phyloP scores from a whole-genome alignment of 2,329 filamentous ascomycete genomes.

The Penicillium sp. region DNA sequence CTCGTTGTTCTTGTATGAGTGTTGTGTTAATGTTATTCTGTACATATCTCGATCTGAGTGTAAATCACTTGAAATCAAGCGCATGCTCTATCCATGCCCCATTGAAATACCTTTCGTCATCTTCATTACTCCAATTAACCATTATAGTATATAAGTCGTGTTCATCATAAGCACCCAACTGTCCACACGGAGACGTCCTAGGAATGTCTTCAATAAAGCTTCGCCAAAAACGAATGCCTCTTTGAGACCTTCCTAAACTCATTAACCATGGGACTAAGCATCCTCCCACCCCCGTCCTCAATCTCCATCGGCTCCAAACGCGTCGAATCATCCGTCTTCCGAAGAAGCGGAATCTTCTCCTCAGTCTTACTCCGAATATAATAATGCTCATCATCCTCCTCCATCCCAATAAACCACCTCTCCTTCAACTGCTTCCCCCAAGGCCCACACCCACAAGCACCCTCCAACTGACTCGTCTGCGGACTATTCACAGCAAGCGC shows the following conservation, averaged over 20 bases:
- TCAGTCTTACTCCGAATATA: conserved; percentile 46
- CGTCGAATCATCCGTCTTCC: conserved; percentile 1
- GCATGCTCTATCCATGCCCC: not conserved
- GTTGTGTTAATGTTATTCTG: conserved; percentile 4
- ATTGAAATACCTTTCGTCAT: not conserved
- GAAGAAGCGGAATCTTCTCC: conserved; percentile 10
- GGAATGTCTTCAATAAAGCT: conserved; percentile 23
- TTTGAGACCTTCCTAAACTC: conserved; percentile 37
- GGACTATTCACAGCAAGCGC: conserved; percentile 68
- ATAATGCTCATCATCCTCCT: conserved; percentile 53
- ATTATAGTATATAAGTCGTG: not conserved
- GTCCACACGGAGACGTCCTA: not conserved
- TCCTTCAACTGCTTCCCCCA: conserved; percentile 50
- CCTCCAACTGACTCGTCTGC: conserved; percentile 52
- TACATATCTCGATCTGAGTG: conserved; percentile 13
- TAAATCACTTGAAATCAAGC: conserved; percentile 4
- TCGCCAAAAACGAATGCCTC: conserved; percentile 27
- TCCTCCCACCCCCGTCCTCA: conserved; percentile 17
- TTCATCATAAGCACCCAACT: not conserved
- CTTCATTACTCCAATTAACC: not conserved
- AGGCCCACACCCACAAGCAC: conserved; percentile 58
- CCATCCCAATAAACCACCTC: conserved; percentile 47
- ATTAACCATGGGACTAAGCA: conserved; percentile 34
- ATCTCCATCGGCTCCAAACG: conserved; percentile 15
- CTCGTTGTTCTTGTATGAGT: not conserved